Evolutionary conservation across 2,329 filamentous ascomycete species (phyloP).

Genomic region (Bipolaris victoriae): DNA sequence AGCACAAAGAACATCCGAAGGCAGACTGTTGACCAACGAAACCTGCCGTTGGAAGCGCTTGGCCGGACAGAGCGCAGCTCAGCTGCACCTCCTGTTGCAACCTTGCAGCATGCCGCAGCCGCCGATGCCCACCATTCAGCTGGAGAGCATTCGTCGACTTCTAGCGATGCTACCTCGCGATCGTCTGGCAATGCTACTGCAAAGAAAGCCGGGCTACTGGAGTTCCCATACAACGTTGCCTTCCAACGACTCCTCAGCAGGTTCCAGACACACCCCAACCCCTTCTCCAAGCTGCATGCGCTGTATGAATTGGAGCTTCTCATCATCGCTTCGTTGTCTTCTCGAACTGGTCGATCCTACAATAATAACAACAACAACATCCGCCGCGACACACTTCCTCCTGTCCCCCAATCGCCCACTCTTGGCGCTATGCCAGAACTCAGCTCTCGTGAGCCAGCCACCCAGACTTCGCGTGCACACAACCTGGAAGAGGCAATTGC

Average conservation of each 20-base stretch:
- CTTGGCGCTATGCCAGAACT: conserved; percentile 53
- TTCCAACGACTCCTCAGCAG: conserved; percentile 81
- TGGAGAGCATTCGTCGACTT: conserved; percentile 54
- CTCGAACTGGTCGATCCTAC: conserved; percentile 57
- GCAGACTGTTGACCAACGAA: conserved; percentile 44
- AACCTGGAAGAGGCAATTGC: conserved; percentile 71
- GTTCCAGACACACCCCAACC: conserved; percentile 89
- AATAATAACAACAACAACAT: conserved; percentile 31
- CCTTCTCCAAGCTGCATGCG: conserved; percentile 81
- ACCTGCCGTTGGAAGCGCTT: conserved; percentile 51
- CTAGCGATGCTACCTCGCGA: conserved; percentile 53
- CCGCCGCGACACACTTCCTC: conserved; percentile 49
- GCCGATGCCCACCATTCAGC: conserved; percentile 51
- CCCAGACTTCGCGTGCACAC: conserved; percentile 51
- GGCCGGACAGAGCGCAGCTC: conserved; percentile 51
- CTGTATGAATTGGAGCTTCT: conserved; percentile 83
- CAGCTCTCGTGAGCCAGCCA: conserved; percentile 52
- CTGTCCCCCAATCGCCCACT: conserved; percentile 54
- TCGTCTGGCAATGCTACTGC: conserved; percentile 50
- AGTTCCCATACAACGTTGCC: conserved; percentile 81
- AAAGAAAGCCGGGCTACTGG: conserved; percentile 55
- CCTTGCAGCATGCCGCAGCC: conserved; percentile 50
- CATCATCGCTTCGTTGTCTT: conserved; percentile 74
- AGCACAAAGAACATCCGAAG: conserved; percentile 68
- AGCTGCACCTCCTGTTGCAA: conserved; percentile 51